Evolutionary conservation across 768 basidiomycete species (phyloP), one percentile per base, ranked within the genome.

Genomic region (Arthromyces matolae): DNA sequence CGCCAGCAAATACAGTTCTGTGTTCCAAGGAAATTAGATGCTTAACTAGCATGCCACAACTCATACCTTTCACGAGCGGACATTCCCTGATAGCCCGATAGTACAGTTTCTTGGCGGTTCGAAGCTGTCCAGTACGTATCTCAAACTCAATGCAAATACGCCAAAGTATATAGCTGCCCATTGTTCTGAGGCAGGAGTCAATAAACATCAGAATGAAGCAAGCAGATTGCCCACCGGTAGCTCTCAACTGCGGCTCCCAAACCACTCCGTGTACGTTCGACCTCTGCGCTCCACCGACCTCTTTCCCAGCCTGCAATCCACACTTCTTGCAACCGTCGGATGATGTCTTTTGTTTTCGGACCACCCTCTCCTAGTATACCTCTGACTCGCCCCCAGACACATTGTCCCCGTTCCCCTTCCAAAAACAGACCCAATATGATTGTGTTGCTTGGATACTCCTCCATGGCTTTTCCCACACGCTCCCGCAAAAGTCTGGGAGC

Each of bases 261-360:
- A 28, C 84, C 80, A 52, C 68, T 78, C 52, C 89, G 67, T 28
- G 81, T 84, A 47, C 89, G 75, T 64, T 92, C 89, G 32, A 78
- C 64, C 63, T 91, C 87, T 40, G 68, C 71, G 39, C 73, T 68
- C 88, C 89, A 90, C 29, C 81, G 72, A 2, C 83, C 80, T 58
- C 69, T 76, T 63, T 88, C 84, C 88, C 87, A 89, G n/a, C 83
- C 76, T 8, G 81, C 79, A 2, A 88, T 70, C 89, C 89, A 92
- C 0, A 89, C 78, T 55, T 92, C 87, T 52, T 78, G 72, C 3
- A 78, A 66, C 46, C 84, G 69, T 59, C 86, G 70, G 32, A 72
- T 64, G 12, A 90, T 68, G 46, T 72, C 75, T 62, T 86, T 89
- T 47, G 74, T 70, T 45, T 63, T 67, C 8, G 59, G 65, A 8